Evolutionary conservation across 2,329 filamentous ascomycete genomes (phyloP).

Genomic region (Rhynchosporium secalis): DNA sequence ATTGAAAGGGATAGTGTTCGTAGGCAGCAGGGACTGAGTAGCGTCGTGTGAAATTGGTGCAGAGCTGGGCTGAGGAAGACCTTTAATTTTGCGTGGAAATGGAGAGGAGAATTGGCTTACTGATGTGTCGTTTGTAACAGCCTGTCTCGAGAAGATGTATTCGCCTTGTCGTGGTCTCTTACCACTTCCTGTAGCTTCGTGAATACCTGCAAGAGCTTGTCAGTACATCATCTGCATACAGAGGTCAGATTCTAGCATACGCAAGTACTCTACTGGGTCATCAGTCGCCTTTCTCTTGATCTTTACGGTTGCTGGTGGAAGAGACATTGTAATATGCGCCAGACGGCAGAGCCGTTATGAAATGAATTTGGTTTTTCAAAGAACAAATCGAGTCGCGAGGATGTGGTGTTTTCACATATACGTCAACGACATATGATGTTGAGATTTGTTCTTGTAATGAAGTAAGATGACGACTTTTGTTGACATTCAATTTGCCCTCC

Average conservation of each 20-base stretch:
- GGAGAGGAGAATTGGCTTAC: conserved; percentile 15
- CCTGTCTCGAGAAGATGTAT: conserved; percentile 38
- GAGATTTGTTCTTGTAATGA: not conserved
- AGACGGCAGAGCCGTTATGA: not conserved
- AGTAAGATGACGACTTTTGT: not conserved
- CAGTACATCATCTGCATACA: conserved; percentile 1
- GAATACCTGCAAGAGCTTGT: conserved; percentile 31
- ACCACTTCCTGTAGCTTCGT: conserved; percentile 33
- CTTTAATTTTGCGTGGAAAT: conserved; percentile 28
- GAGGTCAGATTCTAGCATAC: conserved; percentile 28
- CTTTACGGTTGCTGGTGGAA: conserved; percentile 37
- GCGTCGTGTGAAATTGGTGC: not conserved
- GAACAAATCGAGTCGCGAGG: not conserved
- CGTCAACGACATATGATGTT: not conserved
- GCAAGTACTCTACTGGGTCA: conserved; percentile 39
- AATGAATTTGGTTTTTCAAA: not conserved
- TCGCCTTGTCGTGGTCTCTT: conserved; percentile 30
- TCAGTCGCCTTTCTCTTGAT: conserved; percentile 41
- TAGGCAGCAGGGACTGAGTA: not conserved
- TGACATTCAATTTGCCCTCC: not conserved
- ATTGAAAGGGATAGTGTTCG: conserved; percentile 2
- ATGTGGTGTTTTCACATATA: not conserved
- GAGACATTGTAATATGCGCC: conserved; percentile 31
- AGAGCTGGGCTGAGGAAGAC: conserved; percentile 15
- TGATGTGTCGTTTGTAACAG: conserved; percentile 8